A percentile compares a stretch with the other conserved stretches of the same genome.
Conservation (phyloP, 176 grass and related monocot genomes). For the Tillandsia leiboldiana region DNA sequence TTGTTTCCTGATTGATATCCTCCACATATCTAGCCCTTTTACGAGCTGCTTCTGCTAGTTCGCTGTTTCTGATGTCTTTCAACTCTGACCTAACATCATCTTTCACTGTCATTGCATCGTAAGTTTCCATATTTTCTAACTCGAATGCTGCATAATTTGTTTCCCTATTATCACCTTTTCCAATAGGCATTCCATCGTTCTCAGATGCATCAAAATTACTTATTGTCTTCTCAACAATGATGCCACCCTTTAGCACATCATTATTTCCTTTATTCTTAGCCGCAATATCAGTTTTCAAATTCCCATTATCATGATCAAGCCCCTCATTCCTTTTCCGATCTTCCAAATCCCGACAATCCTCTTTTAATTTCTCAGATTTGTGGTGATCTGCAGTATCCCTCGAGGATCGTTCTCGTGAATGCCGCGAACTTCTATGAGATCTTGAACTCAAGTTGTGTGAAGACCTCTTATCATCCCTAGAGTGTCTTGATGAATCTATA, state of each 20-base stretch:
- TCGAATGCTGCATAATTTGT: not conserved
- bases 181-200: not conserved
- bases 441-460: conserved; percentile 35
- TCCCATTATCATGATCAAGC: not conserved
- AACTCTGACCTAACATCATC: not conserved
- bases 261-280: not conserved
- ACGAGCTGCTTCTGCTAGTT: not conserved
- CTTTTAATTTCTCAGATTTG: conserved; percentile 30
- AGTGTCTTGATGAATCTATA: not conserved
- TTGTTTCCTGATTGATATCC: not conserved
- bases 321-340: not conserved
- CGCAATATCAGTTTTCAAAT: not conserved
- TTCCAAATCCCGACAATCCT: conserved; percentile 17
- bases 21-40: not conserved
- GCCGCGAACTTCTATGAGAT: conserved; percentile 50
- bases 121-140: not conserved
- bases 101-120: too few species aligned
- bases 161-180: not conserved
- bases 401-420: conserved; percentile 23
- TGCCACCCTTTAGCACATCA: not conserved
- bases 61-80: not conserved
- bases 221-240: not conserved
- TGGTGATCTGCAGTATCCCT: conserved; percentile 24
- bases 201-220: not conserved
- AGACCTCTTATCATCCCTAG: conserved; percentile 12